phyloP scores from a whole-genome alignment of 2,329 filamentous ascomycete genomes.

The Arachnopeziza araneosa region DNA sequence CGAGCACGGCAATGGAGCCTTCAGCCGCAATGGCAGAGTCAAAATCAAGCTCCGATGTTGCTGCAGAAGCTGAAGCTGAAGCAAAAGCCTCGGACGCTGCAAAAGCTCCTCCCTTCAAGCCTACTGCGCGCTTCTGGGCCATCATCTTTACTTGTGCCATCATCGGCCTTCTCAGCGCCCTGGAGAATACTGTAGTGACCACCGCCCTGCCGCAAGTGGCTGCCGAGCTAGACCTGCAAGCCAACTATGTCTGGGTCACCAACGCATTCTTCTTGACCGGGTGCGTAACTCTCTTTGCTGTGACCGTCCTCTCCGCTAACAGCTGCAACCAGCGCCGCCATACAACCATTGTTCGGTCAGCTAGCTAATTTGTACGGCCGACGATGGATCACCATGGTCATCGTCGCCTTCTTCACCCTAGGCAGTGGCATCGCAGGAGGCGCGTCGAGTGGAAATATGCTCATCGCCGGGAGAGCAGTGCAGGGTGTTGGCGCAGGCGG shows the following conservation, averaged over 20 bases:
- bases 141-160: not conserved
- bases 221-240: constrained; percentile 27
- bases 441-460: constrained; percentile 36
- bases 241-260: constrained; percentile 63
- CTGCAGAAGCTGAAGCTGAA: too few relatives aligned
- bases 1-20: too few relatives aligned
- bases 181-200: constrained; percentile 60
- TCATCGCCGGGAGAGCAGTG: constrained; percentile 48
- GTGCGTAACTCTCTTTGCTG: too few relatives aligned
- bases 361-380: constrained; percentile 49
- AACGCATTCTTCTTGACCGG: constrained; percentile 58
- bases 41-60: too few relatives aligned
- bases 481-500: constrained; percentile 48
- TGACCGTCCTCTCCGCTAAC: constrained; percentile 17
- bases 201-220: constrained; percentile 51
- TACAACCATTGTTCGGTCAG: constrained; percentile 35
- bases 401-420: constrained; percentile 32
- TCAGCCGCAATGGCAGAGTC: too few relatives aligned
- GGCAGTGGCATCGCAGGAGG: constrained; percentile 49
- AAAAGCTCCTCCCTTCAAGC: too few relatives aligned
- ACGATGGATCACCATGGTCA: constrained; percentile 35
- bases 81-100: too few relatives aligned
- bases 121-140: too few relatives aligned
- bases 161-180: constrained; percentile 48
- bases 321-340: not conserved